These are phyloP conservation scores for Jaapia argillacea DNA, from an alignment of 768 basidiomycete species.

Conservation along the genomic window DNA sequence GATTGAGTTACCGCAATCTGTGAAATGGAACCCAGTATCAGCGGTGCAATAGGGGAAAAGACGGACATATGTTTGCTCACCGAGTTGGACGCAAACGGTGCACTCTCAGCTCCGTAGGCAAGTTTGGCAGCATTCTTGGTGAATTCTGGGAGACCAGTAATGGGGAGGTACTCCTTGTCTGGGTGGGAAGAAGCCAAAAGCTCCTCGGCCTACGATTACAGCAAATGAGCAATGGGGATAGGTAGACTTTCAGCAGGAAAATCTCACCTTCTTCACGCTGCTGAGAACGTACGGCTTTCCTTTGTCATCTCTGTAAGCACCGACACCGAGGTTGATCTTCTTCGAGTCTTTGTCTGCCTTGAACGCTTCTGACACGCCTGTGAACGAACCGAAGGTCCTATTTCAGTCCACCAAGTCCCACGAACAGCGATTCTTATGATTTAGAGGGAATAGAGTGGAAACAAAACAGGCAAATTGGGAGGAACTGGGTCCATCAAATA, in stretches of 20 bases:
- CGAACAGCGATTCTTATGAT: too few relatives aligned
- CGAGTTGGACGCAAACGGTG: conserved; percentile 57
- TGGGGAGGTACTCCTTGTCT: conserved; percentile 96
- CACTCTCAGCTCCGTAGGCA: conserved; percentile 81
- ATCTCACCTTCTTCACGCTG: conserved; percentile 72
- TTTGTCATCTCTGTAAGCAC: conserved; percentile 87
- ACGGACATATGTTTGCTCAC: conserved; percentile 32
- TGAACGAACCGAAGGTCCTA: not conserved
- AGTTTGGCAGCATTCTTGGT: conserved; percentile 81
- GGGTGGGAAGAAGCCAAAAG: conserved; percentile 49
- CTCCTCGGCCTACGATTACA: conserved; percentile 57
- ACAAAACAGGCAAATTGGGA: not conserved
- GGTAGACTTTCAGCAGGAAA: conserved; percentile 1
- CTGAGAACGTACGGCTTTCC: conserved; percentile 94
- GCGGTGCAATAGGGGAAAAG: not conserved
- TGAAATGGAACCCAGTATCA: conserved; percentile 6
- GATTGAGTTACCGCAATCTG: conserved; percentile 86
- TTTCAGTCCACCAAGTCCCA: not conserved
- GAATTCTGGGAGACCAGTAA: conserved; percentile 83
- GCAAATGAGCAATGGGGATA: conserved; percentile 6
- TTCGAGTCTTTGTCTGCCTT: conserved; percentile 87
- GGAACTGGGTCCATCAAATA: not conserved
- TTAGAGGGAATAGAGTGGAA: too few relatives aligned
- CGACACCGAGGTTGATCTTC: conserved; percentile 98
- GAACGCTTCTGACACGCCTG: conserved; percentile 91